Base-by-base conservation (phyloP, 805 yeast genomes). In the Candida peoriensis region DNA sequence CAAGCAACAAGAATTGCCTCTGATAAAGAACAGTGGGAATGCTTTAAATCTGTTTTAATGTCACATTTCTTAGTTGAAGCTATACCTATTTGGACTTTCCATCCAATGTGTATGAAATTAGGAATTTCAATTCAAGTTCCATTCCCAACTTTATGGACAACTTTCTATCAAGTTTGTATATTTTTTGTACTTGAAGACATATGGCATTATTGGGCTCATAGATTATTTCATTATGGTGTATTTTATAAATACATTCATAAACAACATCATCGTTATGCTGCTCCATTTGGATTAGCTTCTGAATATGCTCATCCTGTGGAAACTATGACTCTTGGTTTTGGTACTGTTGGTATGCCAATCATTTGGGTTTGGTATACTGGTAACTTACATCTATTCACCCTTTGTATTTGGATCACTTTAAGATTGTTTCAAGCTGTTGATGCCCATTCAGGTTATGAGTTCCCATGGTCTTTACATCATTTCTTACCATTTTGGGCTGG, bases 281-380 rank as follows among this genome's bases (percentile, higher is more conserved):
- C 97, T 27, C 97, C 97, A 30, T 89, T 89, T 55, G 97, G 97
- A 25, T 66, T 89, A 43, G 81, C 97, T 43, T 97, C 97, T 32
- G 97, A 89, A 66, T 89, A 89, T 59, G 97, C 97, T 24, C 96
- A 89, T 55, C 97, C 97, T n/a, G 70, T 82, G 24, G 97, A 89
- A 65, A 95, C 89, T 22, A 76, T 85, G 65, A 70, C 85, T 32
- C 68, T 89, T 44, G 97, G 97, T 30, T 75, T 85, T 43, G 97
- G 97, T 43, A 89, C 97, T 24, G 95, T 89, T 26, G 96, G 97
- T 39, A 78, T 86, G 63, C 97, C 97, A 37, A 76, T 89, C 37
- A 57, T 84, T 28, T 84, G 86, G 72, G 87, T 87, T 46, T 74
- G 74, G 58, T 63, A 81, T 57, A 76, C 90, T 30, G 72, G 79